Evolutionary conservation across 441 rosid genomes (phyloP), one percentile per base, ranked within the genome.

Genomic region (Bocquillonia castaneifolia): DNA sequence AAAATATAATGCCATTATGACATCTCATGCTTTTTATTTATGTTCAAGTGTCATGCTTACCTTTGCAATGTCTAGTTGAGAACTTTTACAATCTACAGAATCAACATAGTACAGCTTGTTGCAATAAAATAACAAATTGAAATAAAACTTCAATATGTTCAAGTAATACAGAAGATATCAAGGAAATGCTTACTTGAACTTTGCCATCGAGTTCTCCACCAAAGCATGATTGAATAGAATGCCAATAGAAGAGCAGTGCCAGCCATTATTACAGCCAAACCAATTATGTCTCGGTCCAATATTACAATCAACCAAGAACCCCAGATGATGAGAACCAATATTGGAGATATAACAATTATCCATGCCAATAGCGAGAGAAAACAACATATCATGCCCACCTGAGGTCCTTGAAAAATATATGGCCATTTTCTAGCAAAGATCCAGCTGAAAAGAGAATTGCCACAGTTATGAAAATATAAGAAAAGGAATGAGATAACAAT

Each of bases 121-220:
- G 20, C 40, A 42, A 23, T 25, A 29, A 55, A 45, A 51, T 54
- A 18, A 22, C 32, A 42, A 29, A 14, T 7, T 32, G 64, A 32
- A 63, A 50, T 25, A 48, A 74, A 76, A 60, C 18, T 51, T 67
- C n/a, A 69, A 53, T 44, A 39, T 62, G 51, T 14, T 29, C 31
- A 12, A 42, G 47, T 51, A 66, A 69, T 18, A 31, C 45, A 64
- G n/a, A n/a, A n/a, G 29, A 36, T 57, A 60, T 53, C 56, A 61
- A 62, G 25, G 36, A 54, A 57, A 73, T 20, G 77, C 89, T 29
- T 92, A 95, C 98, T 89, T 81, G 99, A 92, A 80, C 98, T 92
- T 87, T 95, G 98, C 99, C 99, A 92, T 72, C 82, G 90, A 10
- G 96, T 93, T 86, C 97, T 89, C 98, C 94, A 96, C 98, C 99